A percentile compares a stretch with the other conserved stretches of the same genome.
Conservation (phyloP, 1,284 basidiomycete species). For the Rhodotorula sp. region DNA sequence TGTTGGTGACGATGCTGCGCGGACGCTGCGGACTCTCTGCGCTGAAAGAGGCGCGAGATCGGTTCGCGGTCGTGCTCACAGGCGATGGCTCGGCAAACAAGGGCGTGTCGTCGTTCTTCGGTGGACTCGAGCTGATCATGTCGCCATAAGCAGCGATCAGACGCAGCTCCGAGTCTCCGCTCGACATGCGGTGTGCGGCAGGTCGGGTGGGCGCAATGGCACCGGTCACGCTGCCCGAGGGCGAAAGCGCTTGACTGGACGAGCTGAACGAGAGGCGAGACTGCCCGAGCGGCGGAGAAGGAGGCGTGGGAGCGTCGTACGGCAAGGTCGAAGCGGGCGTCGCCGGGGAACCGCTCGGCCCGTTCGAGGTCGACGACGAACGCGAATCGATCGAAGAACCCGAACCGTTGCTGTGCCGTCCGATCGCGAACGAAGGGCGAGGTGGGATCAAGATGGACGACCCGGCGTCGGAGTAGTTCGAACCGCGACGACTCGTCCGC, state of each 20-base stretch:
- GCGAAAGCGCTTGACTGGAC: background rate
- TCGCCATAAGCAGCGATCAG: conserved; percentile 36
- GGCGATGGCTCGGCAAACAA: background rate
- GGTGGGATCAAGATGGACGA: conserved; percentile 12
- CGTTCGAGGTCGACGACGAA: conserved; percentile 12
- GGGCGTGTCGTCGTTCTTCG: background rate
- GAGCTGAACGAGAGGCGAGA: background rate
- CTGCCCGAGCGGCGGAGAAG: background rate
- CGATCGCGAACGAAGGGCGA: conserved; percentile 21
- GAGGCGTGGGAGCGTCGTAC: background rate
- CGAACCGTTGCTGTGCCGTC: conserved; percentile 11
- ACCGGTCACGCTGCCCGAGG: background rate
- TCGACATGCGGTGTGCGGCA: conserved; percentile 15
- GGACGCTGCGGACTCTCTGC: background rate
- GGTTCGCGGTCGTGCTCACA: background rate
- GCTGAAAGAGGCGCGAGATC: background rate
- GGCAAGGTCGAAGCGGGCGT: background rate
- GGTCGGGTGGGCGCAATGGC: background rate
- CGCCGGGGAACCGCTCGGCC: background rate
- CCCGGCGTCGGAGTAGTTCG: conserved; percentile 20
- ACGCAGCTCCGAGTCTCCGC: conserved; percentile 31
- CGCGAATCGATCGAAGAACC: conserved; percentile 23
- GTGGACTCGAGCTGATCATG: conserved; percentile 13
- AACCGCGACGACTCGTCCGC: conserved; percentile 57
- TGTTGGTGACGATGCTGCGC: background rate